Evolutionary conservation across 805 yeast genomes (phyloP).

Genomic region (Saccharomycopsis synnaedendra): DNA sequence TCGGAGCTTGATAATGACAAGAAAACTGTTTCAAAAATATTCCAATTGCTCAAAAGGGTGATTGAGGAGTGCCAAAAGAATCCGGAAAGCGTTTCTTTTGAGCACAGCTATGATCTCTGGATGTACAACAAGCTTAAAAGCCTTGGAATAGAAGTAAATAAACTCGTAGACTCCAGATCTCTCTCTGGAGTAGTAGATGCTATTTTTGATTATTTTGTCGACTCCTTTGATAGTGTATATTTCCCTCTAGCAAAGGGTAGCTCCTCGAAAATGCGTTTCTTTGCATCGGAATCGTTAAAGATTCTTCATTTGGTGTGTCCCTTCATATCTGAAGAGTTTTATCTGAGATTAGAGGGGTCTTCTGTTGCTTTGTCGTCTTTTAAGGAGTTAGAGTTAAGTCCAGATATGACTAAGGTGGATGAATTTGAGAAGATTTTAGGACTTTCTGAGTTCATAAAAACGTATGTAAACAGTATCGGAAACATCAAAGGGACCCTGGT

Average conservation of each 20-base stretch:
- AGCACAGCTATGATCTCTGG: slow-evolving; percentile 75
- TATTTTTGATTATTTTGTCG: slow-evolving; percentile 85
- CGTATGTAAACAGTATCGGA: too few relatives aligned
- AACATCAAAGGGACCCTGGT: too few relatives aligned
- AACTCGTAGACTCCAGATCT: not conserved
- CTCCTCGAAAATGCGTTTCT: slow-evolving; percentile 4
- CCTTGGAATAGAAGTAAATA: slow-evolving; percentile 35
- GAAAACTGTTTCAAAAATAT: slow-evolving; percentile 97
- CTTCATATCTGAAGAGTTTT: too few relatives aligned
- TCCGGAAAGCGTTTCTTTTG: slow-evolving; percentile 62
- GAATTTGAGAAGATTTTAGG: too few relatives aligned
- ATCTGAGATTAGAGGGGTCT: too few relatives aligned
- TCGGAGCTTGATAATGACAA: slow-evolving; percentile 93
- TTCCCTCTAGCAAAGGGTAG: slow-evolving; percentile 92
- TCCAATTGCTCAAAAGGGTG: slow-evolving; percentile 95
- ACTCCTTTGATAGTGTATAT: slow-evolving; percentile 90
- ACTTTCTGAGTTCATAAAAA: too few relatives aligned
- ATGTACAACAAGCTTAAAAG: slow-evolving; percentile 73
- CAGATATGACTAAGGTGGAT: too few relatives aligned
- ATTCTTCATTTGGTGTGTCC: too few relatives aligned
- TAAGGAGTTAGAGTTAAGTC: too few relatives aligned
- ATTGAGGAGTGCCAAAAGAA: slow-evolving; percentile 35
- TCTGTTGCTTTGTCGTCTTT: too few relatives aligned
- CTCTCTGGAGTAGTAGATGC: slow-evolving; percentile 62
- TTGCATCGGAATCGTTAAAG: too few relatives aligned